A percentile compares a stretch with the other conserved stretches of the same genome.
Evolutionary conservation across 2,329 filamentous ascomycete genomes (phyloP).

Genomic region (Aspergillus tamarii): DNA sequence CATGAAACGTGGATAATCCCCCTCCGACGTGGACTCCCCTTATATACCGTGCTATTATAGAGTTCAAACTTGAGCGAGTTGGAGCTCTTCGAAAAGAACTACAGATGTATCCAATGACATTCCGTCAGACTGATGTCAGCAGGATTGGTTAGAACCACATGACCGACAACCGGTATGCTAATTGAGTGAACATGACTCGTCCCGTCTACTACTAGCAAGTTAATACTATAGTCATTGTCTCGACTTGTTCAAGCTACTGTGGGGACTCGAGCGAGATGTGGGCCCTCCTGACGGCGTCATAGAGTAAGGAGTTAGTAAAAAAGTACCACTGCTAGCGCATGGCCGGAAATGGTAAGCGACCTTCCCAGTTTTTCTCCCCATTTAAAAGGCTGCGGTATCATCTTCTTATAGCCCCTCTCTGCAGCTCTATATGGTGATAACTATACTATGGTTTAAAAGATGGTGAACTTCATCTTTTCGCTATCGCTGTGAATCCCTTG

Average conservation of each 20-base stretch:
- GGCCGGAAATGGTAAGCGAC: background rate
- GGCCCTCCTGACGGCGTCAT: background rate
- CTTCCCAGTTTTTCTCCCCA: background rate
- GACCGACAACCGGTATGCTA: background rate
- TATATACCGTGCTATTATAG: background rate
- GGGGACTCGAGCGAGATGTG: background rate
- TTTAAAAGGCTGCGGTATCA: no score
- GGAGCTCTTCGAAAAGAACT: background rate
- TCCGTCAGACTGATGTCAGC: constrained; percentile 12
- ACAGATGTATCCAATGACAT: background rate
- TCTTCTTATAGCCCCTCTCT: background rate
- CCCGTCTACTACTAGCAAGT: background rate
- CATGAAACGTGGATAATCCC: background rate
- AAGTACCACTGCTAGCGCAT: background rate
- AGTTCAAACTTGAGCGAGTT: background rate
- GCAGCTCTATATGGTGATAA: background rate
- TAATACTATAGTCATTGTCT: no score
- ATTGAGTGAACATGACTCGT: background rate
- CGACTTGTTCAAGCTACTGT: background rate
- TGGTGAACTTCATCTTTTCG: background rate
- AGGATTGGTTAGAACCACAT: background rate
- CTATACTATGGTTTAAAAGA: background rate
- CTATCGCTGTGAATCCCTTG: background rate
- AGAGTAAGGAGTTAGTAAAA: background rate
- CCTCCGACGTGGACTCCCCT: background rate